Evolutionary conservation across 2,329 filamentous ascomycete genomes (phyloP), one percentile per base, ranked within the genome.

Genomic region (Pseudocercospora ulei): DNA sequence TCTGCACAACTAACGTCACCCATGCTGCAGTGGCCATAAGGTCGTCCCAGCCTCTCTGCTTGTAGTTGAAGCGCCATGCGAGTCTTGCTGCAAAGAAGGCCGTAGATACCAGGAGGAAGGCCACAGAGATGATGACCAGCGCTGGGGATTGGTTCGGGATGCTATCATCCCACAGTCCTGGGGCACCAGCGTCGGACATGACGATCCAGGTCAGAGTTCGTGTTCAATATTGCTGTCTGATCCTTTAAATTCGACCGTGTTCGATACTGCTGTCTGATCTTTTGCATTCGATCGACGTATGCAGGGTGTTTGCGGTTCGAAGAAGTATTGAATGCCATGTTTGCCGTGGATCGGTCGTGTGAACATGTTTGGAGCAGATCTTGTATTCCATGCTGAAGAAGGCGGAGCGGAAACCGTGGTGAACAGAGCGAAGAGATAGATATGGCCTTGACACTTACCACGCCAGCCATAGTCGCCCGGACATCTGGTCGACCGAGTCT

Each of bases 1-100:
- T 52, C 20, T 45, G 34, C 7, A 51, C 38, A 8, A 49, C 25
- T 2, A 55, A 41, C 2, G 38, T 36, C 7, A 44, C 27, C 41
- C 52, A 55, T 16, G 52, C 52, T 20, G 33, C 35, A 3, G 39
- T 27, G 5, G 44, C 43, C 42, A 55, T 48, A 11, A 47, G 20
- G 26, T 55, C 51, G 30, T 54, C 50, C 19, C 38, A 34, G 14
- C 49, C 47, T 20, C 39, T 39, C 33, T 51, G 49, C 9, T 39
- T 30, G 38, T 46, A 45, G n/a, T 28, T 23, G 34, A 39, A 41
- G 25, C 50, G 46, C 43, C 45, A 53, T 16, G 14, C 27, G 6
- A 52, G 23, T 19, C 51, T 44, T 8, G 41, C 38, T 25, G 31
- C 14, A 37, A 46, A 50, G 39, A 54, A 42, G 7, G 25, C 19